Conservation (phyloP, 805 yeast species). For the Metschnikowia anglica region DNA sequence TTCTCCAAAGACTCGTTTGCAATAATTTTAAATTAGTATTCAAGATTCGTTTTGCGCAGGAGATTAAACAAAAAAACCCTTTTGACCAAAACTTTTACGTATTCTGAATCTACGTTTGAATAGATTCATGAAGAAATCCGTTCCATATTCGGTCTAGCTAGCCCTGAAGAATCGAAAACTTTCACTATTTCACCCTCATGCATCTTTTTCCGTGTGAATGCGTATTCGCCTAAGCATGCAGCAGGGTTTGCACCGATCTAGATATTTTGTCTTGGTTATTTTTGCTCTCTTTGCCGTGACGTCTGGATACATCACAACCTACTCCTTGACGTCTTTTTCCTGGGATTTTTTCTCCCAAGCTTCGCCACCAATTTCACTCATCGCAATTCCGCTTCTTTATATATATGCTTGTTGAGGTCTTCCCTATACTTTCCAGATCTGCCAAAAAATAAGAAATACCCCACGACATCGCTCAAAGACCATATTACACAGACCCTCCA, state of each 20-base stretch:
- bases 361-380: slow-evolving; percentile 1
- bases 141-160: no score
- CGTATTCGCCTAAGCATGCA: slow-evolving; percentile 5
- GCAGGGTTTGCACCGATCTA: slow-evolving; percentile 9
- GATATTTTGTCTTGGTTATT: slow-evolving; percentile 1
- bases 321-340: neutral
- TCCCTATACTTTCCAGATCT: slow-evolving; percentile 2
- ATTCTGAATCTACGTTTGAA: no score
- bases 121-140: no score
- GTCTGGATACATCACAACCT: slow-evolving; percentile 8
- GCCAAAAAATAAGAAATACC: neutral
- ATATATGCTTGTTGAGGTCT: slow-evolving; percentile 1
- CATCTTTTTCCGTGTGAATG: slow-evolving; percentile 2
- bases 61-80: no score
- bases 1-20: no score
- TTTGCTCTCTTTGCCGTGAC: slow-evolving; percentile 5
- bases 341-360: neutral
- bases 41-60: no score
- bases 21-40: no score
- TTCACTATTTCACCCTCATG: neutral
- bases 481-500: neutral
- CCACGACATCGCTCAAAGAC: neutral
- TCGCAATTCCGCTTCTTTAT: slow-evolving; percentile 1
- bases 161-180: neutral
- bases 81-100: no score